phyloP scores from a whole-genome alignment of 768 basidiomycete genomes.

The Mycena rosella region DNA sequence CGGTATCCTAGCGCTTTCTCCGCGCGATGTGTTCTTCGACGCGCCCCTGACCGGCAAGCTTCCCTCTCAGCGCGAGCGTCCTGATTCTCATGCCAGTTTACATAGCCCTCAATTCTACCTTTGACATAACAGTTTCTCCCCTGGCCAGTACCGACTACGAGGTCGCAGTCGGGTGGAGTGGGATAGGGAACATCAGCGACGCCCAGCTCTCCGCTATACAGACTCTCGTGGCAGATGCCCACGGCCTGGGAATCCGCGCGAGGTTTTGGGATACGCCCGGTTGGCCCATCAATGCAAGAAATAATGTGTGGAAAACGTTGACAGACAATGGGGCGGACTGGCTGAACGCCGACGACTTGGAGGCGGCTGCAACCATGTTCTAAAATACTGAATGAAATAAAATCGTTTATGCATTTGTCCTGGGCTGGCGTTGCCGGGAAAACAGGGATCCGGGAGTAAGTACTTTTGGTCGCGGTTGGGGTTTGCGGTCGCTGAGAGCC shows the following conservation, averaged over 20 bases:
- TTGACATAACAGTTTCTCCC: constrained; percentile 58
- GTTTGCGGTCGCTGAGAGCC: background rate
- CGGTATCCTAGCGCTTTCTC: constrained; percentile 56
- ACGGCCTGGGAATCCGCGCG: constrained; percentile 57
- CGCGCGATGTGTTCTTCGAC: constrained; percentile 66
- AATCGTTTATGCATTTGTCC: constrained; percentile 39
- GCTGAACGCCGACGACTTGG: constrained; percentile 66
- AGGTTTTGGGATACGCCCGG: constrained; percentile 68
- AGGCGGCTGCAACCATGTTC: constrained; percentile 53
- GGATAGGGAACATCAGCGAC: constrained; percentile 57
- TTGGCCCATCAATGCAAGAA: constrained; percentile 58
- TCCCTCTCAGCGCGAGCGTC: too few relatives aligned
- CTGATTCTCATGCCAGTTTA: background rate
- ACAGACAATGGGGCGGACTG: constrained; percentile 60
- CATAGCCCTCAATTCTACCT: constrained; percentile 48
- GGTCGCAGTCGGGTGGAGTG: constrained; percentile 60
- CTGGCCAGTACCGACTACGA: constrained; percentile 65
- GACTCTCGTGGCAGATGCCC: constrained; percentile 57
- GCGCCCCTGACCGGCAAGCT: constrained; percentile 56
- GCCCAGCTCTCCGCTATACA: constrained; percentile 54
- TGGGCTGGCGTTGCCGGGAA: constrained; percentile 24
- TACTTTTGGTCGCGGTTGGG: constrained; percentile 38
- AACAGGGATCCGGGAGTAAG: constrained; percentile 22
- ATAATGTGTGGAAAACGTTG: constrained; percentile 59
- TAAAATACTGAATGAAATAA: constrained; percentile 29